Evolutionary conservation across 2,329 filamentous ascomycete genomes (phyloP), one percentile per base, ranked within the genome.

Genomic region (Arthroderma sp.): DNA sequence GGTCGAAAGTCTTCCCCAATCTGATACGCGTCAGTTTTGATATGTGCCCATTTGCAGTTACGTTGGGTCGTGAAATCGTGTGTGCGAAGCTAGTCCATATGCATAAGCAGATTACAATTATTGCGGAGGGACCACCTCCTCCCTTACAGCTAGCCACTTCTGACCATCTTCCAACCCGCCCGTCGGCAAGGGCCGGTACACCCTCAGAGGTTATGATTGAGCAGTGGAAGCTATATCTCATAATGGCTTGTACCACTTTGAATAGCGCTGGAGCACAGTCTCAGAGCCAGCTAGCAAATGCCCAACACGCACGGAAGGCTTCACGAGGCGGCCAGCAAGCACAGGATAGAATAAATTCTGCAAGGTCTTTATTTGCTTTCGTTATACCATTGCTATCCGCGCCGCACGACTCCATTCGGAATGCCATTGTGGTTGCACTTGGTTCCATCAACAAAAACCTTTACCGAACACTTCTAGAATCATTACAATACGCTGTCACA

Each of bases 1-100:
- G 91, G 91, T 93, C 91, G 66, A 98, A 96, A 58, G 82, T 96
- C 11, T 98, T 98, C 56, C 93, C 91, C 3, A 96, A 95, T 56
- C 73, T 98, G 30, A 84, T 98, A 46, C 79, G 86, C 7, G 82
- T 94, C 52, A 86, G 87, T 47, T 93, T 86, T 57, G 85, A 95
- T 52, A 83, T 83, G 47, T 98, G 89, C 55, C 85, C 86, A 0
- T 88, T 94, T 55, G 87, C 89, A 2, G 85, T 96, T 31, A 88
- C 85, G 0, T 77, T 96, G 40, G 87, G 86, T 28, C 78, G 93
- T 47, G 89, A 96, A 57, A 77, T 95, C 47, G 84, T 98, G 37
- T 96, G 89, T 64, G 87, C 89, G 51, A 79, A 91, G 46, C 81
- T 96, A 40, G 71, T 93, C 30, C 87, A 95, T 61, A 94, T 96